Conservation (phyloP, 2,329 filamentous ascomycete genomes). For the Hymenotorrendiella dingleyae region DNA sequence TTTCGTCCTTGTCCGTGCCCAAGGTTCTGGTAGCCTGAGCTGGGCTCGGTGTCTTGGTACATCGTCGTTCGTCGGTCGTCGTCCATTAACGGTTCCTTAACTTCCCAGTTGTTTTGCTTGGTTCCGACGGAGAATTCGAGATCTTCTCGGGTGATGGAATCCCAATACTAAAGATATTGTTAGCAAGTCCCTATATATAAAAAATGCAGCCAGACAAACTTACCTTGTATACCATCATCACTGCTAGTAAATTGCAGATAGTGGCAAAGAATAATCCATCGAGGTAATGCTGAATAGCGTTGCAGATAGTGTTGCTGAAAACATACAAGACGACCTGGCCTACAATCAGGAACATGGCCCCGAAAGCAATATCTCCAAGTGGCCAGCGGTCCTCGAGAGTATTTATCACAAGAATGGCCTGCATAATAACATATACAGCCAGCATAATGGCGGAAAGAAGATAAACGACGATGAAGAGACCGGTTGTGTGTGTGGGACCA, state of each 20-base stretch:
- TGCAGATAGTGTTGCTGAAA: slow-evolving; percentile 80
- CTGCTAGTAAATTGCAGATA: slow-evolving; percentile 83
- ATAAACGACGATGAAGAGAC: slow-evolving; percentile 87
- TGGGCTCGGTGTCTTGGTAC: slow-evolving; percentile 29
- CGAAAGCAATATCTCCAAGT: slow-evolving; percentile 84
- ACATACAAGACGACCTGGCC: slow-evolving; percentile 92
- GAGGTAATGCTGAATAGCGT: slow-evolving; percentile 80
- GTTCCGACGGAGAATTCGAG: slow-evolving; percentile 96
- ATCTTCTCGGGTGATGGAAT: slow-evolving; percentile 97
- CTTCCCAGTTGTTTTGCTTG: slow-evolving; percentile 95
- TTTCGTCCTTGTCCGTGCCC: slow-evolving; percentile 18
- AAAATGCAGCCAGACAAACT: slow-evolving; percentile 19
- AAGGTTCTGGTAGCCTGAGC: slow-evolving; percentile 16
- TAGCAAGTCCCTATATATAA: slow-evolving; percentile 2
- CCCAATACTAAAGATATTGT: slow-evolving; percentile 70
- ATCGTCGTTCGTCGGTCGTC: slow-evolving; percentile 29
- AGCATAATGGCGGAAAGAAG: slow-evolving; percentile 84
- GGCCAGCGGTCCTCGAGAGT: slow-evolving; percentile 96
- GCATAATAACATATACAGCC: slow-evolving; percentile 78
- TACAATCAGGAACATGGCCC: slow-evolving; percentile 82
- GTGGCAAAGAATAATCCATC: slow-evolving; percentile 94
- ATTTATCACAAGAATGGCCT: slow-evolving; percentile 79
- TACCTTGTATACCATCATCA: slow-evolving; percentile 99
- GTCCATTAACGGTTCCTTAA: slow-evolving; percentile 68
- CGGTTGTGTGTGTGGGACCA: slow-evolving; percentile 77